Base-by-base conservation (phyloP, 2,329 filamentous ascomycete species). In the Fusarium sp. region DNA sequence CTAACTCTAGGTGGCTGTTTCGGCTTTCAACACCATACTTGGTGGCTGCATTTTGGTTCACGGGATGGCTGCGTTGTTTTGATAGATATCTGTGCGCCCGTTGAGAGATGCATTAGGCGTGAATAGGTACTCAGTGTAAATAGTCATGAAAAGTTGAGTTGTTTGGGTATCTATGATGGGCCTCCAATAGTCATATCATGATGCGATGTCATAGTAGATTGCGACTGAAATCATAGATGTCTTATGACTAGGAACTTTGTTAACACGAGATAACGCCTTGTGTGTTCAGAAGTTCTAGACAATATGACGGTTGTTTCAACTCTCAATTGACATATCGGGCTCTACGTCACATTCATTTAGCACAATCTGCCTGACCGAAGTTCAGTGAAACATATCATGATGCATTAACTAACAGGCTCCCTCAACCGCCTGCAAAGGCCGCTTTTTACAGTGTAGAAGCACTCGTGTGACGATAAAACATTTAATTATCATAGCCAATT, bases 31-130 rank as follows among this genome's bases (percentile, higher is more conserved):
- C 14, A 20, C 28, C 24, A n/a, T 10, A 30, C 30, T 26, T 28
- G 51, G 51, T 67, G 57, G 58, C 44, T 57, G 64, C 30, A 63
- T 67, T 24, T 24, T 30, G 28, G 10, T 30, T 30, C 28, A 30
- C 28, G 28, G 28, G 9, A 13, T 30, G 28, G 28, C 28, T 30
- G 28, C 28, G 11, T 30, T 56, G 41, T 33, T 22, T 45, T 49
- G 19, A 15, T 17, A 14, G 45, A 26, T 56, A n/a, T 22, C 26
- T 24, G 49, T 40, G 41, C 40, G 24, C 48, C 51, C 14, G 52
- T 28, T 17, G 35, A 40, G 30, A 50, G 48, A 48, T 28, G 33
- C n/a, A 22, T 32, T 28, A 39, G 14, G 10, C 17, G 20, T 14
- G 24, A 32, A 26, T 26, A n/a, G n/a, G n/a, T n/a, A 26, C 8